A percentile compares a stretch with the other conserved stretches of the same genome.
Conservation (phyloP, 352 stramenopile genomes). For the Globisporangium apiculatum region DNA sequence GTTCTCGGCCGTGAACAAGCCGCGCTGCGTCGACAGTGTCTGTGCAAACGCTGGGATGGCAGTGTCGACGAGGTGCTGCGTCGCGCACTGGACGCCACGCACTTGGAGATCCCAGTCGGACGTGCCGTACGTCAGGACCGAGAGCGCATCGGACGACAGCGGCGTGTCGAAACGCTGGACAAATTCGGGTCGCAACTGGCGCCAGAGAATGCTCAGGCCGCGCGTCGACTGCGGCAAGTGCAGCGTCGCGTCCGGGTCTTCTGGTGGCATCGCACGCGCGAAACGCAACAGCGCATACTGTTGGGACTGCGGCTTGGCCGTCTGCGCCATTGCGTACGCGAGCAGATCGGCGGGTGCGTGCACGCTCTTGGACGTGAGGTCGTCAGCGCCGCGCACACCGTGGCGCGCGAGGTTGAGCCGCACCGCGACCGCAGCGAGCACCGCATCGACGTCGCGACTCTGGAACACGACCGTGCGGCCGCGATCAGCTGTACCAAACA, state of each 20-base stretch:
- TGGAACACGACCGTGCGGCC: slow-evolving; percentile 75
- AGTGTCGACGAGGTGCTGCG: slow-evolving; percentile 57
- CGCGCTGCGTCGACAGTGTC: slow-evolving; percentile 56
- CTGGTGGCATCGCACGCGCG: slow-evolving; percentile 74
- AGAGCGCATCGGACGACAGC: slow-evolving; percentile 81
- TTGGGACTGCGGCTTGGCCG: slow-evolving; percentile 11
- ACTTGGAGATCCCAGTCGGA: slow-evolving; percentile 82
- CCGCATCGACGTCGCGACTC: slow-evolving; percentile 70
- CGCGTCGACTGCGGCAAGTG: slow-evolving; percentile 75
- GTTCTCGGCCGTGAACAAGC: slow-evolving; percentile 42
- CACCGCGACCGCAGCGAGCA: slow-evolving; percentile 47
- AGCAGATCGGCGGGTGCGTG: slow-evolving; percentile 77
- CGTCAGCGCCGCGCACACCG: slow-evolving; percentile 75
- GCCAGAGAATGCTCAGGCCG: slow-evolving; percentile 90
- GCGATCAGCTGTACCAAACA: slow-evolving; percentile 80
- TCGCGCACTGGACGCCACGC: slow-evolving; percentile 61
- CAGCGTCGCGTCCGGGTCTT: slow-evolving; percentile 74
- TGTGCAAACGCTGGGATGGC: slow-evolving; percentile 74
- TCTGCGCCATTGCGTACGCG: slow-evolving; percentile 49
- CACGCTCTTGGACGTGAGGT: slow-evolving; percentile 80
- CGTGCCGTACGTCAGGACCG: slow-evolving; percentile 77
- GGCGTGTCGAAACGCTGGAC: slow-evolving; percentile 41
- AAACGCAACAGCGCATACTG: slow-evolving; percentile 80
- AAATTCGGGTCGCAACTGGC: slow-evolving; percentile 85
- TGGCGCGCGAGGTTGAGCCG: slow-evolving; percentile 85